Base-by-base conservation (phyloP, 306 rosid genomes). In the Acacia crassicarpa region DNA sequence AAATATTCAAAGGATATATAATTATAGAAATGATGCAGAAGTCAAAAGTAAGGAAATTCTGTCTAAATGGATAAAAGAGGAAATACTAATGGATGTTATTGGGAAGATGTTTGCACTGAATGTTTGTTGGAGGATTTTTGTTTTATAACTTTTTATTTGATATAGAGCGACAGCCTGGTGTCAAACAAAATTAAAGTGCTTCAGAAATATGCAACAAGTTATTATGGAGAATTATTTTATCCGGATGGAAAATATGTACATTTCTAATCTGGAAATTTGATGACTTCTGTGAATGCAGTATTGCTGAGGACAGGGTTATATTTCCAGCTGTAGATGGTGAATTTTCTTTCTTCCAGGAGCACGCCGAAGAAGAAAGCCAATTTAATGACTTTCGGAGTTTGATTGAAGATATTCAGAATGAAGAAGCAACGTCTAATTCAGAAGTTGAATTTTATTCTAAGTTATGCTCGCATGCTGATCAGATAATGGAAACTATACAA, bases 291-390 rank as follows among this genome's bases (percentile, higher is more conserved):
- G 82, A 66, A 88, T 85, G 98, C 92, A 96, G 99, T 86, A 96
- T 91, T 88, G 98, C 99, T 5, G 99, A 96, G 92, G 99, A 96
- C 93, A 89, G 85, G 90, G 94, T 96, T 81, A 91, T 96, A 85
- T 96, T 96, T 94, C 98, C 99, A 7, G 97, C 98, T 1, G 97
- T 96, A 76, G 98, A 90, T 90, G 99, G 97, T 80, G 91, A 92
- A 65, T 76, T 96, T 81, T 96, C 98, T 40, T 96, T 96, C 88
- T 72, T 67, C 82, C 91, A 92, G 87, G 99, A 96, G 84, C 99
- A 93, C 63, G 91, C 89, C 17, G 97, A 96, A 89, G 97, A 94
- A 87, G 99, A 93, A 93, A 93, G 89, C 81, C 98, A 94, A 84
- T 96, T 96, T 85, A 92, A 93, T 82, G 98, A 94, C 62, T 91